These are phyloP conservation scores for Citrus hindsii DNA, from an alignment of 345 rosid species.

Conservation along the genomic window DNA sequence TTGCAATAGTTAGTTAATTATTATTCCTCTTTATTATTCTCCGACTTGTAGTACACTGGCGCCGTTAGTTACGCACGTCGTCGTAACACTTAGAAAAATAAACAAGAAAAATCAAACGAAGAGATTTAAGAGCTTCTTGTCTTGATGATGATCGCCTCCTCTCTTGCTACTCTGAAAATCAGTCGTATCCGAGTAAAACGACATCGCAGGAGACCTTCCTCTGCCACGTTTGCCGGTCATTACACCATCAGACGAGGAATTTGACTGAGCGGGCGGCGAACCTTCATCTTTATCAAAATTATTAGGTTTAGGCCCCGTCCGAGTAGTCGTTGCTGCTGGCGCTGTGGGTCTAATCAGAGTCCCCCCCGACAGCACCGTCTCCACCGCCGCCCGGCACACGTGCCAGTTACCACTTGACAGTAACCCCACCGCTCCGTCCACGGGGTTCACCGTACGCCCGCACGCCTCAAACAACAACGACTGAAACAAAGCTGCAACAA, in stretches of 20 bases:
- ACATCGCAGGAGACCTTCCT: conserved; percentile 18
- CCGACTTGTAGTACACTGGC: conserved; percentile 21
- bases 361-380: conserved; percentile 49
- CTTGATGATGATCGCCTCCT: conserved; percentile 5
- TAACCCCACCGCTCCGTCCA: conserved; percentile 59
- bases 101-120: conserved; percentile 33
- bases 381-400: conserved; percentile 50
- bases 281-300: conserved; percentile 19
- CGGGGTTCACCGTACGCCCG: conserved; percentile 62
- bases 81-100: neutral
- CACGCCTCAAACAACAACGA: conserved; percentile 61
- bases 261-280: conserved; percentile 20
- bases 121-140: conserved; percentile 61
- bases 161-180: conserved; percentile 18
- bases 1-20: neutral
- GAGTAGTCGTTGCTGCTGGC: too few relatives aligned
- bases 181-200: conserved; percentile 33
- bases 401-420: conserved; percentile 59
- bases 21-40: conserved; percentile 13
- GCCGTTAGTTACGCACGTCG: neutral
- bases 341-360: conserved; percentile 24
- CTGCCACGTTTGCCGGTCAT: conserved; percentile 16
- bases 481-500: conserved; percentile 45
- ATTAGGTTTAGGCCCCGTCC: conserved; percentile 14
- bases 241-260: neutral